These are phyloP conservation scores for Hypoxylon fragiforme DNA, from an alignment of 495 filamentous ascomycete species.

Conservation along the genomic window DNA sequence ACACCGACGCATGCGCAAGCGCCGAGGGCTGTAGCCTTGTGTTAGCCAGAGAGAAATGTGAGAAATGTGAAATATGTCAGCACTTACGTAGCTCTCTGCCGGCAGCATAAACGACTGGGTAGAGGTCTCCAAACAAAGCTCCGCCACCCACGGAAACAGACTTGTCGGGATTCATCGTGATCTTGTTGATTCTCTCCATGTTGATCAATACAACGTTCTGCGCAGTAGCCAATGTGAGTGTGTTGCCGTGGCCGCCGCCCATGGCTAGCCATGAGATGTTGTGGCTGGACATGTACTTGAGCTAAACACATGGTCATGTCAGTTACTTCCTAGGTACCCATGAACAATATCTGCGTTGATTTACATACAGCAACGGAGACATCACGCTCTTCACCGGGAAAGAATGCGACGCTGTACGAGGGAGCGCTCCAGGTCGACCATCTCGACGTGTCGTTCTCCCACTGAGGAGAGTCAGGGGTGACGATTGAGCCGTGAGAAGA, in stretches of 20 bases:
- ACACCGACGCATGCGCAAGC: slow-evolving; percentile 53
- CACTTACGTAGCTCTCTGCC: slow-evolving; percentile 4
- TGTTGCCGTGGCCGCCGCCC: slow-evolving; percentile 4
- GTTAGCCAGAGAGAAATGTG: neutral
- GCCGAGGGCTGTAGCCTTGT: neutral
- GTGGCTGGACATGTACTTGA: slow-evolving; percentile 4
- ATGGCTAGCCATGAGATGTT: slow-evolving; percentile 3
- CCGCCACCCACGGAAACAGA: slow-evolving; percentile 1
- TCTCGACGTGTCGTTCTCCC: neutral
- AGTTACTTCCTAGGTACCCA: neutral
- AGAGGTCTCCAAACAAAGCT: neutral
- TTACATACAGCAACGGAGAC: neutral
- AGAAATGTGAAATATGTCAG: too few relatives aligned
- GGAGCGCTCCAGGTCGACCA: slow-evolving; percentile 2
- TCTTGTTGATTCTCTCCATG: slow-evolving; percentile 1
- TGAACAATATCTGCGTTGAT: neutral
- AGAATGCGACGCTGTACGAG: neutral
- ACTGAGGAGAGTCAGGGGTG: neutral
- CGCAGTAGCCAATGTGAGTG: neutral
- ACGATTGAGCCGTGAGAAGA: neutral
- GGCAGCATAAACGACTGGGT: neutral
- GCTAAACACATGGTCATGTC: neutral
- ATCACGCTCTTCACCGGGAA: neutral
- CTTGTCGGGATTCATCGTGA: neutral
- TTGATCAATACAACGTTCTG: slow-evolving; percentile 4